Percentiles rank a stretch among this genome's conserved stretches.
Conservation (phyloP, 108 stramenopile genomes). For the Nannochloropsis oceanica region DNA sequence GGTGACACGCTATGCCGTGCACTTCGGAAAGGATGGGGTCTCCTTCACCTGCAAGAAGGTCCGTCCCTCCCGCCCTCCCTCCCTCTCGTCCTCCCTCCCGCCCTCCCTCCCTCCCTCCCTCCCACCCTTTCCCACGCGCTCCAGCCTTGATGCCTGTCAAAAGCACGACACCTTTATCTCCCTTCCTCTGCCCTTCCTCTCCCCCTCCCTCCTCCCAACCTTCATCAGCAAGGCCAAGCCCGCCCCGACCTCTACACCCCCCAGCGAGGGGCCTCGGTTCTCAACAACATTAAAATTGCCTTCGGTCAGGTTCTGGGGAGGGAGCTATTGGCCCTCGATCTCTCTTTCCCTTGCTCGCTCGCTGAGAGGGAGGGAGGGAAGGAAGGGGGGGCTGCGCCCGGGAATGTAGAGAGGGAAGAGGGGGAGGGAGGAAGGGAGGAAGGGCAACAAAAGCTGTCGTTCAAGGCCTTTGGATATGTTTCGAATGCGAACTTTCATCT, state of each 20-base stretch:
- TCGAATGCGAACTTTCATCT: constrained; percentile 54
- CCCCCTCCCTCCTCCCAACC: background rate
- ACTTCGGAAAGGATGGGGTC: constrained; percentile 53
- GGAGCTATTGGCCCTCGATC: constrained; percentile 19
- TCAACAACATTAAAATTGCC: constrained; percentile 7
- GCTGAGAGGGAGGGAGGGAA: background rate
- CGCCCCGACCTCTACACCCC: constrained; percentile 25
- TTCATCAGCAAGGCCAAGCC: background rate
- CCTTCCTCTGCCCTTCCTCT: constrained; percentile 4
- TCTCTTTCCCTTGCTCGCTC: background rate
- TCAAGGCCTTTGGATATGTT: constrained; percentile 44
- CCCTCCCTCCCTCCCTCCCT: background rate
- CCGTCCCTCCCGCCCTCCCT: background rate
- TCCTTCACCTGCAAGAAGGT: constrained; percentile 67
- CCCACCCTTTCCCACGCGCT: background rate
- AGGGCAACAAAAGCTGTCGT: constrained; percentile 28
- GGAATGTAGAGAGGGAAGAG: background rate
- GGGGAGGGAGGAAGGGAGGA: background rate
- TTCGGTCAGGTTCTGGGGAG: constrained; percentile 12
- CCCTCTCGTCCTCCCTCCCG: background rate
- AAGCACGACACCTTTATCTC: background rate
- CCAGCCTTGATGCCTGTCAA: background rate
- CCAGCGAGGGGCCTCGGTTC: background rate
- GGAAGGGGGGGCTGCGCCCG: background rate
- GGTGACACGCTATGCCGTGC: constrained; percentile 74